phyloP scores from a whole-genome alignment of 208 protist genomes.

The Strigomonas oncopelti region DNA sequence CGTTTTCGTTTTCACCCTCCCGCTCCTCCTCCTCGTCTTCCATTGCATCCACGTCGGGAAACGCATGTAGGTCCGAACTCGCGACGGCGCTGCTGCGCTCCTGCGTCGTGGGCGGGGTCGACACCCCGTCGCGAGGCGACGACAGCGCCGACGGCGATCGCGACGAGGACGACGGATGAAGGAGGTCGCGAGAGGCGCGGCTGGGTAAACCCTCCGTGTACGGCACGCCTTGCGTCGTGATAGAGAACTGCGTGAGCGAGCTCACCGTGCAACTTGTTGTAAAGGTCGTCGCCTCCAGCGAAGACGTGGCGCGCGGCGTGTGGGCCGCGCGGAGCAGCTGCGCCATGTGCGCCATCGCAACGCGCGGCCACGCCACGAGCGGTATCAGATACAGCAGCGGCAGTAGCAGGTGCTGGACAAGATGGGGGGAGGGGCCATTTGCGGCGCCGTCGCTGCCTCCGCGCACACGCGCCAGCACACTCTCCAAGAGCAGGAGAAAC shows the following conservation, averaged over 20 bases:
- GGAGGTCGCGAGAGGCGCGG: neutral
- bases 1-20: slow-evolving; percentile 8
- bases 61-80: slow-evolving; percentile 21
- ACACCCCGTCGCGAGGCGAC: neutral
- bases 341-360: slow-evolving; percentile 23
- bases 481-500: slow-evolving; percentile 25
- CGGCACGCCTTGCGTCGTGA: neutral
- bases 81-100: neutral
- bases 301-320: slow-evolving; percentile 2
- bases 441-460: neutral
- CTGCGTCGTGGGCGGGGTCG: neutral
- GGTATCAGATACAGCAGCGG: slow-evolving; percentile 40
- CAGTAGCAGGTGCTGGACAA: slow-evolving; percentile 22
- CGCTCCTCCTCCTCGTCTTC: slow-evolving; percentile 6
- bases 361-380: slow-evolving; percentile 27
- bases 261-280: neutral
- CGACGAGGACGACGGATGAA: too few species aligned
- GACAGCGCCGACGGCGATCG: neutral
- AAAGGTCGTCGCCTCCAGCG: neutral
- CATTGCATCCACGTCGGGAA: slow-evolving; percentile 3
- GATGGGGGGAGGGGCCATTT: neutral
- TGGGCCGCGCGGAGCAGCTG: slow-evolving; percentile 20
- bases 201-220: neutral
- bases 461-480: slow-evolving; percentile 12
- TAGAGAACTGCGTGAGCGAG: neutral